Conservation (phyloP, 1,139 yeast genomes). For the Arxiozyma bovina region DNA sequence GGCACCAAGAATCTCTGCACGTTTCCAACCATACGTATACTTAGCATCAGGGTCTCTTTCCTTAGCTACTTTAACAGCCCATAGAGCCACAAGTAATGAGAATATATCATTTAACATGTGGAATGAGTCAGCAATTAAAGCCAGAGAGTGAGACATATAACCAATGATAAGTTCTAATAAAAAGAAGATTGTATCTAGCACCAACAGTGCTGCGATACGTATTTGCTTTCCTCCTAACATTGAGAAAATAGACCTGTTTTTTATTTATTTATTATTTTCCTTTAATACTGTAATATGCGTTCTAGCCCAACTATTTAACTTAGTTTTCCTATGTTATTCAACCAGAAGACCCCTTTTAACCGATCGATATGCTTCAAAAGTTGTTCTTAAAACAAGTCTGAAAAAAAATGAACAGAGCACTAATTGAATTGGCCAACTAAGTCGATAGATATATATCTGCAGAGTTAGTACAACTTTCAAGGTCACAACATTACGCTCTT, state of each 20-base stretch:
- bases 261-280: no score
- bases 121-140: constrained; percentile 90
- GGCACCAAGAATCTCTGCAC: constrained; percentile 94
- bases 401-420: no score
- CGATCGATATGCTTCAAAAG: no score
- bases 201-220: constrained; percentile 63
- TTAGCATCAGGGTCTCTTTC: constrained; percentile 75
- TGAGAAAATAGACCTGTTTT: no score
- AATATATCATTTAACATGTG: constrained; percentile 95
- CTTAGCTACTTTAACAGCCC: constrained; percentile 93
- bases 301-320: no score
- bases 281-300: no score
- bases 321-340: no score
- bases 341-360: no score
- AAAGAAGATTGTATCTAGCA: constrained; percentile 75
- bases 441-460: no score
- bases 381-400: no score
- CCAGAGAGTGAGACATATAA: constrained; percentile 83
- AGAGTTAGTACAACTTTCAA: no score
- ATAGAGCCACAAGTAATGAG: constrained; percentile 78
- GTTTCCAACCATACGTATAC: constrained; percentile 93
- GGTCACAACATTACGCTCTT: not conserved
- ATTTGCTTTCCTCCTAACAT: constrained; percentile 47
- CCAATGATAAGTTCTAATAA: constrained; percentile 78
- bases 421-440: no score